Conservation (phyloP, 805 yeast genomes). For the Suhomyces emberorum region DNA sequence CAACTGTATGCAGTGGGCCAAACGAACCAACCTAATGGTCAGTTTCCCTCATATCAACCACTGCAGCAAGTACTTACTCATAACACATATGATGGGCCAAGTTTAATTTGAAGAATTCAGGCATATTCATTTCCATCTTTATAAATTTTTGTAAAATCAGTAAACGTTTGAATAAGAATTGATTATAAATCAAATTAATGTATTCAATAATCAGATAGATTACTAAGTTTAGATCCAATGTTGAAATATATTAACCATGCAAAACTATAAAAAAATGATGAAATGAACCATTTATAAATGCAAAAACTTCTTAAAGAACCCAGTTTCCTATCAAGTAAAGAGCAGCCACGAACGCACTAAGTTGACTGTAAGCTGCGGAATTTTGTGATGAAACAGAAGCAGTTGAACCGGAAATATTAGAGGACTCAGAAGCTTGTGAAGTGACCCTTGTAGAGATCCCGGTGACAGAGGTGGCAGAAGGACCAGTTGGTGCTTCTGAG, state of each 20-base stretch:
- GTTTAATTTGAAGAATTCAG: slow-evolving; percentile 21
- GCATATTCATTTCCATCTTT: not conserved
- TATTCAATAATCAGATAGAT: too few species aligned
- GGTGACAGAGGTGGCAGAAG: not conserved
- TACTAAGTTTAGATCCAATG: not conserved
- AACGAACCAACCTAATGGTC: not conserved
- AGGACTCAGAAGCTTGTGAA: not conserved
- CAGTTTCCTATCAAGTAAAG: too few species aligned
- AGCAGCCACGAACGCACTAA: slow-evolving; percentile 8
- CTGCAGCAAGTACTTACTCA: slow-evolving; percentile 5
- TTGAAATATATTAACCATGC: too few species aligned
- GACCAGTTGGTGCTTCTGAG: slow-evolving; percentile 3
- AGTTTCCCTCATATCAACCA: not conserved
- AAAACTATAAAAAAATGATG: too few species aligned
- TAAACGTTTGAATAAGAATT: too few species aligned
- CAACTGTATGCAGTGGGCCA: not conserved
- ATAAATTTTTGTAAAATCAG: not conserved
- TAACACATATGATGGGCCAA: slow-evolving; percentile 20
- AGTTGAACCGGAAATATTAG: not conserved
- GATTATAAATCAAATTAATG: too few species aligned
- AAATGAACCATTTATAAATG: too few species aligned
- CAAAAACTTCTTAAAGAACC: too few species aligned
- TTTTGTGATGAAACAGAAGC: too few species aligned
- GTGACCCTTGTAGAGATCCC: not conserved
- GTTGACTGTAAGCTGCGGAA: slow-evolving; percentile 2